Base-by-base conservation (phyloP, 1,139 yeast genomes). In the Eremothecium coryli region DNA sequence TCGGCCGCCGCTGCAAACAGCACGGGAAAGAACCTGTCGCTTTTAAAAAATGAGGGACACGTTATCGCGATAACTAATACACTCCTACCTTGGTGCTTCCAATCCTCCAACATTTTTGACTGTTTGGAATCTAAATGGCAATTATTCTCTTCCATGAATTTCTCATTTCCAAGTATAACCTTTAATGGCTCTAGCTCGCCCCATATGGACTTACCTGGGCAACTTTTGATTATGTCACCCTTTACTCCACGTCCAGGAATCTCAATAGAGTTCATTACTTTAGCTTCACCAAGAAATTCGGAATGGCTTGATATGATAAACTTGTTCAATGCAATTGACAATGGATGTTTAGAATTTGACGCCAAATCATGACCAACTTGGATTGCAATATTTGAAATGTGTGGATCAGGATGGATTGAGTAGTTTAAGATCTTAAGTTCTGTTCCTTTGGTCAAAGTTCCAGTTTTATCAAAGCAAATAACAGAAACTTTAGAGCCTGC, bases 391-490 rank as follows among this genome's bases (percentile, higher is more conserved):
- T 29, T 26, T 32, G 49, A 55, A n/a, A 58, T 23, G 9, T 29
- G 23, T 4, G 41, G 37, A 17, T 42, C 46, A n/a, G 42, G 45
- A 21, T 50, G 43, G 9, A 56, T 44, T 3, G 63, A 54, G 42
- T 59, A 66, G 44, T 78, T 72, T 1, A 80, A 73, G 2, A 81
- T 70, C 33, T 61, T 60, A 32, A 76, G 67, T 23, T 72, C 72
- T 1, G 82, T 82, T 15, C 73, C 76, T 38, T 59, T 60, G 0
- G 93, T 81, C 41, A 81, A 61, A 0, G 93, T 81, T 1, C 93
- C 93, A 0, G 93, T 81, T 46, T 81, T 81, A 56, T 81, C 93
- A 55, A 81, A 81, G 47, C 88, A 81, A 10, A 80, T 71, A 29
- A 76, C 69, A 38, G 73, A 71, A 22, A 77, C 63, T 20, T 62